Percentiles rank a stretch among this genome's conserved stretches.
Conservation (phyloP, 352 stramenopile genomes). For the Pythium sp. region DNA sequence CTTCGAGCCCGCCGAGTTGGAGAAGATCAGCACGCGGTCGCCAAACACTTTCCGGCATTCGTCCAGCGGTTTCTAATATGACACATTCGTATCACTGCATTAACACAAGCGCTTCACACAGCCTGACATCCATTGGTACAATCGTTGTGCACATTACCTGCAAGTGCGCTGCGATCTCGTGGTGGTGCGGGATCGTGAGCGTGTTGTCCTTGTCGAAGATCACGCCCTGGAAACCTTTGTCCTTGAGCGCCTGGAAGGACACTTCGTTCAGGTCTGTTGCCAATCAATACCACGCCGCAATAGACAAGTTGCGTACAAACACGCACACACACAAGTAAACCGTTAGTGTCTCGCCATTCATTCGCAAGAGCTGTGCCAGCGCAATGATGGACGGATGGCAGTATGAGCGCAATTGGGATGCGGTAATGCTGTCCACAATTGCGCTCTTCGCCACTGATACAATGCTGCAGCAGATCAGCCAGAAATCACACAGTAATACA, state of each 20-base stretch:
- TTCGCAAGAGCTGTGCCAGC: background rate
- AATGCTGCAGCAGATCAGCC: background rate
- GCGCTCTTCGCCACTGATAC: background rate
- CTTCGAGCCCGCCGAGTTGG: conserved; percentile 93
- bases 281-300: background rate
- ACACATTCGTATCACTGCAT: background rate
- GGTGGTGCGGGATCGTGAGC: conserved; percentile 90
- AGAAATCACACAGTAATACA: background rate
- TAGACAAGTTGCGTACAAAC: background rate
- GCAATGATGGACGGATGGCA: background rate
- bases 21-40: conserved; percentile 91
- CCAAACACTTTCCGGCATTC: conserved; percentile 91
- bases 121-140: background rate
- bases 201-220: conserved; percentile 99
- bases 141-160: conserved; percentile 12
- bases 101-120: background rate
- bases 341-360: background rate
- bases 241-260: conserved; percentile 69
- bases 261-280: conserved; percentile 76
- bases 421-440: background rate
- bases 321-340: background rate
- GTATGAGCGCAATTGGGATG: background rate
- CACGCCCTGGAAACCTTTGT: conserved; percentile 89
- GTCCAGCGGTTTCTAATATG: conserved; percentile 41
- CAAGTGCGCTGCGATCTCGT: conserved; percentile 77